Base-by-base conservation (phyloP, 1,284 basidiomycete species). In the Malassezia pachydermatis region DNA sequence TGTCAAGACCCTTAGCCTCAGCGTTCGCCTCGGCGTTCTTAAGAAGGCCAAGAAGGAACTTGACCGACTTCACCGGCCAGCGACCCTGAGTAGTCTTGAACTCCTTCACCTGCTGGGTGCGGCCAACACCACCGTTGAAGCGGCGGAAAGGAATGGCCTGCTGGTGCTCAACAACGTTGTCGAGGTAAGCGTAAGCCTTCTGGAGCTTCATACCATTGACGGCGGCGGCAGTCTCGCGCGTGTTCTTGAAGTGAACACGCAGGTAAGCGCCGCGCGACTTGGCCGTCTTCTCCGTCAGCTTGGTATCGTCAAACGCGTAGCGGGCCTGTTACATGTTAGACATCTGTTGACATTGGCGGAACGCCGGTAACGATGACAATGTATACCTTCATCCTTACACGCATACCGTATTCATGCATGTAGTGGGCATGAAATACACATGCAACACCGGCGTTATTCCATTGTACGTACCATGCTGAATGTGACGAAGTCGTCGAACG, bases 161-260 rank as follows among this genome's bases (percentile, higher is more conserved):
- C 76, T 95, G 94, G 82, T 96, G 88, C 56, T 98, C 90, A 72
- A 84, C 79, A 62, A 98, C 94, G 73, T 94, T 86, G 66, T 80
- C 79, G 64, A 99, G 86, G 80, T 95, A 96, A 60, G 81, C 74
- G 78, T 92, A 92, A 40, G 94, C 94, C 79, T 96, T 96, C 68
- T 83, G 81, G 75, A 98, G 80, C 75, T 87, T 87, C 77, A 95
- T 78, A 74, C 94, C 94, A 85, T 61, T 59, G 64, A 74, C 55
- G 45, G 72, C 72, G 43, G 72, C 73, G 27, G 72, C 73, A 49
- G 72, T 74, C 65, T 76, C 75, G 67, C 90, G 86, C 82, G 95
- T 96, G 82, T 98, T 98, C 85, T 98, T 99, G 83, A 95, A 98
- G 79, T 98, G 94, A 54, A 92, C 94, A 67, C 90, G 86, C 73